These are phyloP conservation scores for Tuber borchii DNA, from an alignment of 495 filamentous ascomycete genomes.

Conservation along the genomic window DNA sequence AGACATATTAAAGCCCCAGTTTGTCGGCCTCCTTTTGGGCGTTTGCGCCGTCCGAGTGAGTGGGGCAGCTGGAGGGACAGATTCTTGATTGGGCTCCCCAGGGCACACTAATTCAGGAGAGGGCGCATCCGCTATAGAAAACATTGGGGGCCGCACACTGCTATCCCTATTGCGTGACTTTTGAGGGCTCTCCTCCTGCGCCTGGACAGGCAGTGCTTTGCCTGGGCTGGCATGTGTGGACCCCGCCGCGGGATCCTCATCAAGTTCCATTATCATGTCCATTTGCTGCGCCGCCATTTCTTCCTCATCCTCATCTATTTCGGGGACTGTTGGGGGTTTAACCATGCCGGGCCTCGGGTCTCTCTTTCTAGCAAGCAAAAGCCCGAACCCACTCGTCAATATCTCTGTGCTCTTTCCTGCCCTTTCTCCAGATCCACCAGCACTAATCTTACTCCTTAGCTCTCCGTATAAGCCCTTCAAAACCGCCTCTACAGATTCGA, in stretches of 20 bases:
- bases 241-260: neutral
- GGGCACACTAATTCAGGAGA: neutral
- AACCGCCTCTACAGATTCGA: slow-evolving; percentile 51
- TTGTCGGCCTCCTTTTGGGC: slow-evolving; percentile 22
- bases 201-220: neutral
- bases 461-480: slow-evolving; percentile 55
- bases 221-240: neutral
- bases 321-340: neutral
- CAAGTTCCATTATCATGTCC: slow-evolving; percentile 10
- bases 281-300: slow-evolving; percentile 30
- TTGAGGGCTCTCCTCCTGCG: neutral
- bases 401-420: slow-evolving; percentile 4
- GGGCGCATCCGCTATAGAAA: neutral
- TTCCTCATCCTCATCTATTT: slow-evolving; percentile 26
- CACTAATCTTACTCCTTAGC: slow-evolving; percentile 15
- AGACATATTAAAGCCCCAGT: slow-evolving; percentile 45
- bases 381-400: slow-evolving; percentile 30
- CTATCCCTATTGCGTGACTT: neutral
- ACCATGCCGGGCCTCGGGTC: slow-evolving; percentile 11
- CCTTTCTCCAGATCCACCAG: slow-evolving; percentile 3
- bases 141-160: slow-evolving; percentile 6
- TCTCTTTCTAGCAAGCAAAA: slow-evolving; percentile 40
- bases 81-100: neutral
- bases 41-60: slow-evolving; percentile 5
- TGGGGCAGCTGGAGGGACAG: slow-evolving; percentile 6